Base-by-base conservation (phyloP, 2,329 filamentous ascomycete species). In the Talaromyces funiculosus region DNA sequence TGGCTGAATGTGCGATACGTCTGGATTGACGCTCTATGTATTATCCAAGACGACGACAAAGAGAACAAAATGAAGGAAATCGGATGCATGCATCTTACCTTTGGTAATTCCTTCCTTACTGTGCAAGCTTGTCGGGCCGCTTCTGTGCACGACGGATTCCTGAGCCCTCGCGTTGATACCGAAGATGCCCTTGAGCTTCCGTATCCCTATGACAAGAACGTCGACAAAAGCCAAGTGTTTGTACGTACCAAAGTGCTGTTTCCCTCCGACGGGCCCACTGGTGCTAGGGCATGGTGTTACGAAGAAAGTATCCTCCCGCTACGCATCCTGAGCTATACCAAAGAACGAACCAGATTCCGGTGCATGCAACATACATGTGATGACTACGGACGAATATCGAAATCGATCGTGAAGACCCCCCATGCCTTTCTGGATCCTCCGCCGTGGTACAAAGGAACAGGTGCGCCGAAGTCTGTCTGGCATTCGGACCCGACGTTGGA, bases 11-110 rank as follows among this genome's bases (percentile, higher is more conserved):
- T 58, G n/a, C 56, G 45, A 4, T 58, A 58, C 16, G 24, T 58
- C 16, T 58, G 56, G 56, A 58, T 58, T n/a, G 56, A 58, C 18
- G 56, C 56, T 4, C 31, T 58, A 4, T 58, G 56, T 12, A 58
- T 58, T 4, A 51, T 58, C 4, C 56, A 58, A 20, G 43, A 58
- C n/a, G 56, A 51, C n/a, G 33, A 58, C 3, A 58, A 58, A 22
- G 56, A 51, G 43, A 29, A 16, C 16, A 58, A 58, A 9, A 51
- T 58, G 42, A 51, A 40, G 22, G 56, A 58, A 31, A 58, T 58
- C 5, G 45, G 29, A n/a, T 31, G 43, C 7, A 58, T 58, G 56
- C 29, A 58, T 58, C 33, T 24, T 12, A 58, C 24, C 12, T 51
- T 58, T 31, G 45, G 56, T 12, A 49, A 58, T 9, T 51, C 56